A percentile compares a stretch with the other conserved stretches of the same genome.
Evolutionary conservation across 192 early-diverging fungal species (phyloP).

Genomic region (Tieghemiomyces parasiticus): DNA sequence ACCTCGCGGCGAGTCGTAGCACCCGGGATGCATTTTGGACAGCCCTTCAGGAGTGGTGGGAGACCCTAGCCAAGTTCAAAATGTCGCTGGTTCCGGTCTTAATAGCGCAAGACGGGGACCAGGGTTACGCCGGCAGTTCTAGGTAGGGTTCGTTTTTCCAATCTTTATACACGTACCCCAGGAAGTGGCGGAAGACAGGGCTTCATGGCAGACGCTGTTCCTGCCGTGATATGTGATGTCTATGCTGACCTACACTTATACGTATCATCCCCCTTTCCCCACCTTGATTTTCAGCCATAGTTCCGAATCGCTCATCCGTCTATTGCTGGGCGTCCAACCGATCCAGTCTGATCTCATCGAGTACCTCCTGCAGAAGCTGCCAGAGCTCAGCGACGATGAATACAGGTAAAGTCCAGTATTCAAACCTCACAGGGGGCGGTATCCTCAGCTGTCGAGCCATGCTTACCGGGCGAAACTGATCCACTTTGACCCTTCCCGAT

Average conservation of each 20-base stretch:
- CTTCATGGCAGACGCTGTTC: too few relatives aligned
- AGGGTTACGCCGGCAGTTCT: too few relatives aligned
- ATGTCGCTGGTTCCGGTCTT: constrained; percentile 4
- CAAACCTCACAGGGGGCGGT: too few relatives aligned
- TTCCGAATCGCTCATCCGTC: constrained; percentile 40
- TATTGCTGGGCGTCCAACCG: constrained; percentile 39
- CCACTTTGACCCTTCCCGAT: neutral
- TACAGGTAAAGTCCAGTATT: constrained; percentile 16
- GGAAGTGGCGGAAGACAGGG: too few relatives aligned
- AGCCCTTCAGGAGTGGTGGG: constrained; percentile 6
- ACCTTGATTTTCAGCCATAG: too few relatives aligned
- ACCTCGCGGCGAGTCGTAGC: neutral
- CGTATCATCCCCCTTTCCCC: too few relatives aligned
- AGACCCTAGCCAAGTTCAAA: constrained; percentile 2
- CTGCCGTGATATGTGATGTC: too few relatives aligned
- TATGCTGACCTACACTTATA: too few relatives aligned
- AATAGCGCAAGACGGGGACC: too few relatives aligned
- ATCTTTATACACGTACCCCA: too few relatives aligned
- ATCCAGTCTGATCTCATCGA: constrained; percentile 38
- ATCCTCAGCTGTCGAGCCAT: neutral
- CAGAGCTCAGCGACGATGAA: constrained; percentile 38
- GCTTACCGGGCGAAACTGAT: neutral
- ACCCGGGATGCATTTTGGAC: neutral
- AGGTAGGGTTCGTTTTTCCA: too few relatives aligned
- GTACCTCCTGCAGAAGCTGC: constrained; percentile 39